phyloP scores from a whole-genome alignment of 202 grass and related monocot genomes.

The Zoysia matrella region DNA sequence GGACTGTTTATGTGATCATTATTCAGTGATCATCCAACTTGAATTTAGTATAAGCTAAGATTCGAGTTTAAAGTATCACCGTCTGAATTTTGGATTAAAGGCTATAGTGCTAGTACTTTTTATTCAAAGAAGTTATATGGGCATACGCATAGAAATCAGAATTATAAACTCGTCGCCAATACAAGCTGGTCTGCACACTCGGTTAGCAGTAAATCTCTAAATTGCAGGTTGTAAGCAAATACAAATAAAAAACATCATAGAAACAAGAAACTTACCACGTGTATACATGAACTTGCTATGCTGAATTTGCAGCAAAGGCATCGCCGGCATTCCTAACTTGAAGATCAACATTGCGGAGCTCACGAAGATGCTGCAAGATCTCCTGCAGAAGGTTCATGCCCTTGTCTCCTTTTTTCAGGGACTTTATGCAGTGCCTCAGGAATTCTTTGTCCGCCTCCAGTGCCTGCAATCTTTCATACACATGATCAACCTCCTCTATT shows the following conservation, averaged over 20 bases:
- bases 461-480: conserved; percentile 85
- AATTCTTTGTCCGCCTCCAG: conserved; percentile 97
- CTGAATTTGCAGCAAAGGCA: conserved; percentile 48
- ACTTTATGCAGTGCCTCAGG: conserved; percentile 89
- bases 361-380: conserved; percentile 78
- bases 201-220: not conserved
- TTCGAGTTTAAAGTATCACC: too few relatives aligned
- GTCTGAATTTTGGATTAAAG: not conserved
- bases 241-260: not conserved
- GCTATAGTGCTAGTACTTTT: not conserved
- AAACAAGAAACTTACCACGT: conserved; percentile 28
- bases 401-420: conserved; percentile 89
- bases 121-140: not conserved
- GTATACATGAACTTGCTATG: conserved; percentile 36
- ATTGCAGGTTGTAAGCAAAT: not conserved
- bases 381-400: conserved; percentile 49
- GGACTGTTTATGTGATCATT: not conserved
- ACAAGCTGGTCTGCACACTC: not conserved
- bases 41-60: not conserved
- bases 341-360: conserved; percentile 78
- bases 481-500: conserved; percentile 79
- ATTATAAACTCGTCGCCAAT: not conserved
- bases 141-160: not conserved
- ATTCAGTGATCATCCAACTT: not conserved
- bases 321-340: conserved; percentile 64